Conservation (phyloP, 257 asterid species). For the Ilex aquifolium region DNA sequence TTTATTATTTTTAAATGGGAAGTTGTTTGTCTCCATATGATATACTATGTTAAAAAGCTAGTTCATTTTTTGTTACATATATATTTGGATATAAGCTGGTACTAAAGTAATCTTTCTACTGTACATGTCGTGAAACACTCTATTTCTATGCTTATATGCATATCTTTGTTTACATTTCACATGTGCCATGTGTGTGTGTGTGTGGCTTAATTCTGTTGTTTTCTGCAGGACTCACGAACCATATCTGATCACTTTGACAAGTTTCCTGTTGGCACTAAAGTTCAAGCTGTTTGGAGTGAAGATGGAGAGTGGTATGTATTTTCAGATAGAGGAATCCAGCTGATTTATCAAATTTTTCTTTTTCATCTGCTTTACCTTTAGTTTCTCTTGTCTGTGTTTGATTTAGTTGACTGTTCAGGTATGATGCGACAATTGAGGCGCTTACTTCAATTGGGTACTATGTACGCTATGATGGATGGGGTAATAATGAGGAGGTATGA, state of each 20-base stretch:
- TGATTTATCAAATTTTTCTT: background rate
- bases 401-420: slow-evolving; percentile 78
- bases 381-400: slow-evolving; percentile 36
- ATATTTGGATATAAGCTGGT: background rate
- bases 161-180: too few species aligned
- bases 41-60: background rate
- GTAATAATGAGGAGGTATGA: slow-evolving; percentile 91
- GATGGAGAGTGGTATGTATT: slow-evolving; percentile 87
- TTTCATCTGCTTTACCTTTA: slow-evolving; percentile 29
- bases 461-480: slow-evolving; percentile 81
- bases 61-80: background rate
- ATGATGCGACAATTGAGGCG: slow-evolving; percentile 73
- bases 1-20: background rate
- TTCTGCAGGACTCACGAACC: slow-evolving; percentile 39
- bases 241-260: slow-evolving; percentile 31
- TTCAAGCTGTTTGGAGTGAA: slow-evolving; percentile 97
- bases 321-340: background rate
- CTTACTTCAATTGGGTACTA: slow-evolving; percentile 78
- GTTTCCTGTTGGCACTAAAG: slow-evolving; percentile 79
- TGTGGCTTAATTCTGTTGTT: slow-evolving; percentile 1
- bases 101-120: background rate
- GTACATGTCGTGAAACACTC: background rate
- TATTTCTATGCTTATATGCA: too few species aligned
- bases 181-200: too few species aligned
- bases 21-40: background rate